Evolutionary conservation across 2,329 filamentous ascomycete genomes (phyloP), one percentile per base, ranked within the genome.

Genomic region (Botryotinia narcissicola): DNA sequence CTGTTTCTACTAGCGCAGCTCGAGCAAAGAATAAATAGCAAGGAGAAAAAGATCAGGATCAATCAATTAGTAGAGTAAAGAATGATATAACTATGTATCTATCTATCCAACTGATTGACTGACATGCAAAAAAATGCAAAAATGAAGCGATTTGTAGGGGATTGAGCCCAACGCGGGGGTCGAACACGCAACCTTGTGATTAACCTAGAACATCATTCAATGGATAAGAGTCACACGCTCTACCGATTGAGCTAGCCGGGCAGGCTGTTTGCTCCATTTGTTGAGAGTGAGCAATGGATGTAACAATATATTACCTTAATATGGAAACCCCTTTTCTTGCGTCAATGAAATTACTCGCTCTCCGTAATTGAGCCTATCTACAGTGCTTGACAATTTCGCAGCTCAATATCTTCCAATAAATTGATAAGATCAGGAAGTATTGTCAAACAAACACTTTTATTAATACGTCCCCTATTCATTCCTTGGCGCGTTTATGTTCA

Each of bases 171-270:
- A 79, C 76, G 81, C 80, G 82, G 82, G 82, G 82, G 81, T 83
- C 82, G 82, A 83, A 83, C 82, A 82, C 82, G 81, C 82, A 83
- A 81, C 82, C 82, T 83, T 83, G 79, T 82, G 82, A 83, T 83
- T 22, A 35, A 68, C 25, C 48, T 66, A 42, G 64, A 68, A 68
- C 25, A 68, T 57, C 16, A 57, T 68, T 40, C 25, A 68, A 68
- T 57, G 25, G 44, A 37, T 79, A 78, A 79, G 77, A 79, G 78
- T 75, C 78, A 77, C 77, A 80, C 78, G 78, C 78, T 79, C 78
- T 79, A 79, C 78, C 78, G 78, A 79, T 79, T 79, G 78, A 79
- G 78, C 78, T 79, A 78, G 73, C 77, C 76, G 75, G 77, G 77
- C 75, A 60, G 66, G 67, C 71, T 73, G 48, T 40, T 69, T 68